phyloP scores from a whole-genome alignment of 2,329 filamentous ascomycete genomes.

The Cercospora citrullina region DNA sequence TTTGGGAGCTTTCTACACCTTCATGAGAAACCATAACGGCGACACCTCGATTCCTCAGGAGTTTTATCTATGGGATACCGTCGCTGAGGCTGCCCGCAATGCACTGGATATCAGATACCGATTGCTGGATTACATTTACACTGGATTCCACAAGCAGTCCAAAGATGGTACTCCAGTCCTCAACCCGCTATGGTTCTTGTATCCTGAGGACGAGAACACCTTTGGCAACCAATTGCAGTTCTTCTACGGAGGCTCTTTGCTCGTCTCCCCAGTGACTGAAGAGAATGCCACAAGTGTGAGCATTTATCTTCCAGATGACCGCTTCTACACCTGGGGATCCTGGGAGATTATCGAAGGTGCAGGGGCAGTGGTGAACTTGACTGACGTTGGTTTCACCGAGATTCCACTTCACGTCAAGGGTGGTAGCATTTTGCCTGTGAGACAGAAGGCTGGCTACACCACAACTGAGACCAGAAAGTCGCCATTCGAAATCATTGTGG shows the following conservation, averaged over 20 bases:
- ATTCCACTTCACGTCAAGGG: conserved; percentile 69
- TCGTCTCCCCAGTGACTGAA: conserved; percentile 57
- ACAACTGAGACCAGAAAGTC: conserved; percentile 63
- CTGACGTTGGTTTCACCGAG: conserved; percentile 48
- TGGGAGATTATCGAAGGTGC: conserved; percentile 48
- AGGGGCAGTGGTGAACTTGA: conserved; percentile 45
- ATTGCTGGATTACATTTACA: conserved; percentile 77
- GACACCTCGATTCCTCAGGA: conserved; percentile 59
- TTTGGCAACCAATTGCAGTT: conserved; percentile 57
- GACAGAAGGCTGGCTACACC: conserved; percentile 57
- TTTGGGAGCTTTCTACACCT: conserved; percentile 72
- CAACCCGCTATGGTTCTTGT: conserved; percentile 70
- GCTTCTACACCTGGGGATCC: conserved; percentile 62
- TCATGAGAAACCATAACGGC: conserved; percentile 73
- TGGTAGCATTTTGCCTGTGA: conserved; percentile 62
- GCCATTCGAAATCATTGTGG: conserved; percentile 70
- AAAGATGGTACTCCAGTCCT: conserved; percentile 63
- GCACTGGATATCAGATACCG: conserved; percentile 71
- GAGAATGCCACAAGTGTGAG: conserved; percentile 54
- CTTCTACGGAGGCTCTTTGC: conserved; percentile 58
- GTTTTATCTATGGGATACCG: conserved; percentile 68
- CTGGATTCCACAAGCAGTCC: conserved; percentile 63
- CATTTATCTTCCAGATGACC: conserved; percentile 58
- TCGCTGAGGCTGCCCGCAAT: conserved; percentile 63
- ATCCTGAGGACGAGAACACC: conserved; percentile 58